phyloP scores from a whole-genome alignment of 1,284 basidiomycete species.

The Pterulicium gracile region DNA sequence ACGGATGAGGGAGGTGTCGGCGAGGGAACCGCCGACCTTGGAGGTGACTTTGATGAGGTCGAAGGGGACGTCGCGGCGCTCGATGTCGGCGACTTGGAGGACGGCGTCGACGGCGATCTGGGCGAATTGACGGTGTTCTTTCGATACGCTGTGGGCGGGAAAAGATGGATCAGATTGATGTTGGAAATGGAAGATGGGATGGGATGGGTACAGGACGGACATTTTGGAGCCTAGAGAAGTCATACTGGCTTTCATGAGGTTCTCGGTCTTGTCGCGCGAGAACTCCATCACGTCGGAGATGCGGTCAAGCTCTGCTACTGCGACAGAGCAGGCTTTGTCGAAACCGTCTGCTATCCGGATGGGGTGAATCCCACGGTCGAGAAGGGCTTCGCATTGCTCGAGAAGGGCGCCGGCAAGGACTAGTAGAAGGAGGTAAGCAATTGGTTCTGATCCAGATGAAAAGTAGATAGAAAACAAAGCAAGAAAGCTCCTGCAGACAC shows the following conservation, averaged over 20 bases:
- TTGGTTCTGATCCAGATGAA: neutral
- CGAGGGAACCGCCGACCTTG: constrained; percentile 94
- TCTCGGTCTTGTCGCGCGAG: constrained; percentile 72
- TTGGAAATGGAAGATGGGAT: constrained; percentile 1
- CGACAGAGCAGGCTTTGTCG: constrained; percentile 86
- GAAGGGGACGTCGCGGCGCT: constrained; percentile 93
- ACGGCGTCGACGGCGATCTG: constrained; percentile 98
- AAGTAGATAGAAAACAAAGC: neutral
- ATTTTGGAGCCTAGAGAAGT: constrained; percentile 97
- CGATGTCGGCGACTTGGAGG: constrained; percentile 88
- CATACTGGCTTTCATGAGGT: constrained; percentile 90
- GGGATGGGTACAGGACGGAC: constrained; percentile 38
- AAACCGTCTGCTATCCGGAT: constrained; percentile 98
- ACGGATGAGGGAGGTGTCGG: constrained; percentile 87
- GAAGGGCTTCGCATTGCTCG: constrained; percentile 82
- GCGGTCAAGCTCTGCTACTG: constrained; percentile 82
- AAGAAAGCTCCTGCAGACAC: no score
- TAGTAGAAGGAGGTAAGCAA: constrained; percentile 24
- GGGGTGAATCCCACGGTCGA: constrained; percentile 96
- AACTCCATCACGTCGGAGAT: constrained; percentile 92
- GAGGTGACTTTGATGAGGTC: constrained; percentile 99
- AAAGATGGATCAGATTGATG: constrained; percentile 5
- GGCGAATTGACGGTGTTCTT: constrained; percentile 91
- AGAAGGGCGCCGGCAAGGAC: constrained; percentile 95
- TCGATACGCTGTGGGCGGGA: constrained; percentile 67